Evolutionary conservation across 2,329 filamentous ascomycete species (phyloP).

Genomic region (Epichloe baconii): DNA sequence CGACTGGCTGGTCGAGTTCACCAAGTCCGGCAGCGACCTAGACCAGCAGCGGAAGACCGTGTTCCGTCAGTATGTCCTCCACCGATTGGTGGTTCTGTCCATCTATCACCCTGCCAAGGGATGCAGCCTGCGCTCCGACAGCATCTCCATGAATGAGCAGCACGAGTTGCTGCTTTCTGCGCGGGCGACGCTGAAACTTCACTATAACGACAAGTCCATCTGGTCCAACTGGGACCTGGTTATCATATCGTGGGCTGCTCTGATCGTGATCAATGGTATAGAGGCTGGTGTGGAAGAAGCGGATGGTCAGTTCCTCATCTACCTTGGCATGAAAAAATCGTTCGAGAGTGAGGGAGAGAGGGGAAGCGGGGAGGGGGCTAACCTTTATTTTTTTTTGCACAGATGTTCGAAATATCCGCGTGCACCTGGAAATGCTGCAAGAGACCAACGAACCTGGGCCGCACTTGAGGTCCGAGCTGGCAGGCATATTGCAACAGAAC

Average conservation of each 20-base stretch:
- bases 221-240: conserved; percentile 32
- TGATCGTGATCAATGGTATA: conserved; percentile 28
- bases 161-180: conserved; percentile 28
- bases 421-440: conserved; percentile 17
- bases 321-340: too few species aligned
- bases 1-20: conserved; percentile 28
- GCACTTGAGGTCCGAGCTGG: conserved; percentile 10
- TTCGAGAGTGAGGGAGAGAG: too few species aligned
- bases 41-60: conserved; percentile 22
- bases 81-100: conserved; percentile 27
- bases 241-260: conserved; percentile 30
- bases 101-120: conserved; percentile 29
- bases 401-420: conserved; percentile 16
- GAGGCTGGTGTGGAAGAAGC: conserved; percentile 26
- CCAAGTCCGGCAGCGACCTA: conserved; percentile 15
- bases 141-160: conserved; percentile 24
- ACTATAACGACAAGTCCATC: conserved; percentile 26
- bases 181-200: conserved; percentile 25
- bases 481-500: conserved; percentile 12
- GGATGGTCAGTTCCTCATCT: conserved; percentile 16
- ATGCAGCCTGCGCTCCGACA: conserved; percentile 23
- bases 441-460: conserved; percentile 17
- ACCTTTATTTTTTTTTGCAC: not conserved
- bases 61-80: conserved; percentile 28
- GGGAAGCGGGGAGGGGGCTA: too few species aligned